Evolutionary conservation across 1,284 basidiomycete species (phyloP), one percentile per base, ranked within the genome.

Genomic region (Ustilago shanxiensis): DNA sequence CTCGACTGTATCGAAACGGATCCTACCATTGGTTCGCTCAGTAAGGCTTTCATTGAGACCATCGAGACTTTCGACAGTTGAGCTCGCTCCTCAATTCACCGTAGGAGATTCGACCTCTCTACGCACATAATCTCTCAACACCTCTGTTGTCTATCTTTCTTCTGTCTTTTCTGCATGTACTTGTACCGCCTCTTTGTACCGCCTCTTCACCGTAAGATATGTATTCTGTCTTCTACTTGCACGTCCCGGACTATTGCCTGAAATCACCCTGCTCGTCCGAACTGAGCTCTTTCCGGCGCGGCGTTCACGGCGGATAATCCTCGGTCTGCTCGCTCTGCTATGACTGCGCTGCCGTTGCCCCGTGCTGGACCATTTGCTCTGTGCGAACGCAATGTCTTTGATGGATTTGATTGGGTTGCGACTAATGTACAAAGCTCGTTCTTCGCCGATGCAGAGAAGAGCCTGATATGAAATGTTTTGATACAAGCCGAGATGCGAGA

Each of bases 1-100:
- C 45, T 79, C 14, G 77, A 79, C 54, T 77, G 73, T 26, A 73
- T 79, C 50, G 70, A 73, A 59, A 70, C 75, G 18, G 75, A 77
- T 37, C 75, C 75, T 1, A 77, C 75, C 16, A 73, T 77, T 20
- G 75, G 75, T 10, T 69, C 66, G 26, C 56, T 77, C 14, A 74
- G 75, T 58, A 73, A 73, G 55, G 75, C 75, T 7, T 77, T 73
- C 28, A 71, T 77, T 31, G 67, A 77, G 67, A 77, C 75, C 24
- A 70, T 77, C 45, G 75, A 77, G 58, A 77, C 75, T 29, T 77
- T 77, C 24, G 75, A 77, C 49, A 63, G 66, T 58, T 77, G 47
- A 62, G 14, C 16, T 11, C 16, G 11, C 3, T 16, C 18, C 18
- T 45, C 8, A 13, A 20, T 45, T 49, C 10, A 26, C n/a, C 26